Percentiles rank a stretch among this genome's conserved stretches.
Conservation (phyloP, 805 yeast species). For the Myxozyma neglecta region DNA sequence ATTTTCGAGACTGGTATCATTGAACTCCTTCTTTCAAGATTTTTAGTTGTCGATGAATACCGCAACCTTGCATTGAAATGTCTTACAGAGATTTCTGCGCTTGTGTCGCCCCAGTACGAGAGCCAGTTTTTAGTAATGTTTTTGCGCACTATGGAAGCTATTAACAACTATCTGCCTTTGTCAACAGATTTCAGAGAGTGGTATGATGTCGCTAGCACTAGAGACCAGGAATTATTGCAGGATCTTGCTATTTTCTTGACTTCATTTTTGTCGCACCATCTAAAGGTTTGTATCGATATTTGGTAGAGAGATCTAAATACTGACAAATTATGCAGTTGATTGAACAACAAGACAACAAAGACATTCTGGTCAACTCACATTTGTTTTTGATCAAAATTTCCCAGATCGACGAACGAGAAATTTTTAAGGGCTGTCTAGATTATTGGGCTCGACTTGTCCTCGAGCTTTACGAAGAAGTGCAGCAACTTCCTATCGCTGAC, state of each 20-base stretch:
- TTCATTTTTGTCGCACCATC: conserved; percentile 79
- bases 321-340: conserved; percentile 34
- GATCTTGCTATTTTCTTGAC: conserved; percentile 92
- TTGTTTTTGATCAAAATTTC: conserved; percentile 81
- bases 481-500: conserved; percentile 69
- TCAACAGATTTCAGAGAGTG: conserved; percentile 59
- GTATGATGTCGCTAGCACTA: conserved; percentile 71
- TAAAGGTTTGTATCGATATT: conserved; percentile 40
- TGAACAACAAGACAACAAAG: conserved; percentile 52
- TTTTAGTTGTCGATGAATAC: conserved; percentile 73
- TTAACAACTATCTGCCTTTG: conserved; percentile 67
- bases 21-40: conserved; percentile 68
- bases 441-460: conserved; percentile 90
- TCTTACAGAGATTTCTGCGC: conserved; percentile 82
- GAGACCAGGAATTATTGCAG: conserved; percentile 91
- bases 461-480: conserved; percentile 81
- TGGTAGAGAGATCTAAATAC: conserved; percentile 6
- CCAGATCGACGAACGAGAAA: conserved; percentile 89
- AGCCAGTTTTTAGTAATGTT: conserved; percentile 67
- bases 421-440: conserved; percentile 92
- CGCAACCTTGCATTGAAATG: conserved; percentile 87
- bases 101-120: conserved; percentile 53
- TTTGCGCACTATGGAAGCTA: conserved; percentile 67
- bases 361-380: conserved; percentile 68
- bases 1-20: conserved; percentile 85